Conservation (phyloP, 2,329 filamentous ascomycete species). For the Hansfordia pulvinata region DNA sequence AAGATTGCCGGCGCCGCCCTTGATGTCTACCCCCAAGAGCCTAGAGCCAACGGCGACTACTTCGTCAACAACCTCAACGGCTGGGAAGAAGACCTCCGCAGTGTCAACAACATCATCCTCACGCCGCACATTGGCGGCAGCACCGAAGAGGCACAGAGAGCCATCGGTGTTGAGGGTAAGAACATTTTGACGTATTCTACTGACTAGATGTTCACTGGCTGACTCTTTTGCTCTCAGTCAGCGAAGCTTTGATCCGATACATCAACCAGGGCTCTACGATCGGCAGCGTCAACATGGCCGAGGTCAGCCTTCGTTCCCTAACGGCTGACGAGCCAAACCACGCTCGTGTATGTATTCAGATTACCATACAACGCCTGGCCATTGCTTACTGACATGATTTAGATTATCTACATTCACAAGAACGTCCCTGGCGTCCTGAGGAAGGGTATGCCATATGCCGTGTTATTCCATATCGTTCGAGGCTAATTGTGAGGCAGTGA, state of each 20-base stretch:
- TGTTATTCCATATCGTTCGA: constrained; percentile 1
- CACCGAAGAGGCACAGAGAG: constrained; percentile 93
- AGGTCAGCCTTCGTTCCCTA: constrained; percentile 78
- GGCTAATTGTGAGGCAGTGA: constrained; percentile 46
- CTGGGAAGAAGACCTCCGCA: constrained; percentile 76
- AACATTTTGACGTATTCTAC: constrained; percentile 1
- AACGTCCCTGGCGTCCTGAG: constrained; percentile 92
- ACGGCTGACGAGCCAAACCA: constrained; percentile 82
- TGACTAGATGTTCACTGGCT: neutral
- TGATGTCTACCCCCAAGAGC: constrained; percentile 91
- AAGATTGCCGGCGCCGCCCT: constrained; percentile 90
- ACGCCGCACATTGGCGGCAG: constrained; percentile 96
- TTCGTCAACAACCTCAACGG: constrained; percentile 73
- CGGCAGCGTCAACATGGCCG: constrained; percentile 93
- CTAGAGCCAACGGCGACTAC: constrained; percentile 86
- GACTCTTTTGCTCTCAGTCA: constrained; percentile 35
- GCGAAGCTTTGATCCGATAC: constrained; percentile 76
- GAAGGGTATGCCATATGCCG: constrained; percentile 38
- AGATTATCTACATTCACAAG: constrained; percentile 90
- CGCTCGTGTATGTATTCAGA: constrained; percentile 47
- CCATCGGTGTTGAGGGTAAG: constrained; percentile 76
- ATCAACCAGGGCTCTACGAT: constrained; percentile 90
- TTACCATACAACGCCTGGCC: no score
- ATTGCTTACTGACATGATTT: neutral
- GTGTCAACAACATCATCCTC: constrained; percentile 82